Conservation (phyloP, 1,139 yeast genomes). For the Saccharomyces hybrid region DNA sequence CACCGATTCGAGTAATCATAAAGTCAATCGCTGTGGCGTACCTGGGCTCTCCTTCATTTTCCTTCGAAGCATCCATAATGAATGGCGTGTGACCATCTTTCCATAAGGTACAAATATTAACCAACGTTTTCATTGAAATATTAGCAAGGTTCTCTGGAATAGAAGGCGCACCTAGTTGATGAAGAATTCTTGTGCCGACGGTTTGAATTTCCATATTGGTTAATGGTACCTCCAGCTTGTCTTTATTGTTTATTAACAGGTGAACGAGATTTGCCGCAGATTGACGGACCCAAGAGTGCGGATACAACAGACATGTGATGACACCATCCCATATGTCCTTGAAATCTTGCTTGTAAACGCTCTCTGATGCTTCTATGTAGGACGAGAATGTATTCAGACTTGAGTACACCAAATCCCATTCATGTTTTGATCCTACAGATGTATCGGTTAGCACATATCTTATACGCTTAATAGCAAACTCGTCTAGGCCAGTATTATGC, state of each 20-base stretch:
- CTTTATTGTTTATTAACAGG: constrained; percentile 40
- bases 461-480: constrained; percentile 36
- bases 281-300: constrained; percentile 88
- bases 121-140: constrained; percentile 62
- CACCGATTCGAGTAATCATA: constrained; percentile 53
- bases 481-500: constrained; percentile 36
- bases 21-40: constrained; percentile 49
- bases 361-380: constrained; percentile 22
- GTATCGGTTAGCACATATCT: constrained; percentile 36
- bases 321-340: constrained; percentile 46
- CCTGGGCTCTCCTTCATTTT: constrained; percentile 16
- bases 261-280: constrained; percentile 58
- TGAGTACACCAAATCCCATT: constrained; percentile 76
- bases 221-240: constrained; percentile 30
- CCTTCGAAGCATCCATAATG: constrained; percentile 22
- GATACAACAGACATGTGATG: constrained; percentile 58
- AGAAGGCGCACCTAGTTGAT: constrained; percentile 76
- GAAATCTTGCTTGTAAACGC: constrained; percentile 32
- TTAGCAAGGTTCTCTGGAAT: constrained; percentile 57
- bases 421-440: constrained; percentile 31
- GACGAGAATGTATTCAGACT: constrained; percentile 48
- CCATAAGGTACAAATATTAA: constrained; percentile 59
- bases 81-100: constrained; percentile 39
- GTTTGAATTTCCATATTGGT: constrained; percentile 45
- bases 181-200: constrained; percentile 58